phyloP scores from a whole-genome alignment of 2,329 filamentous ascomycete species.

The Trichoderma sp. region DNA sequence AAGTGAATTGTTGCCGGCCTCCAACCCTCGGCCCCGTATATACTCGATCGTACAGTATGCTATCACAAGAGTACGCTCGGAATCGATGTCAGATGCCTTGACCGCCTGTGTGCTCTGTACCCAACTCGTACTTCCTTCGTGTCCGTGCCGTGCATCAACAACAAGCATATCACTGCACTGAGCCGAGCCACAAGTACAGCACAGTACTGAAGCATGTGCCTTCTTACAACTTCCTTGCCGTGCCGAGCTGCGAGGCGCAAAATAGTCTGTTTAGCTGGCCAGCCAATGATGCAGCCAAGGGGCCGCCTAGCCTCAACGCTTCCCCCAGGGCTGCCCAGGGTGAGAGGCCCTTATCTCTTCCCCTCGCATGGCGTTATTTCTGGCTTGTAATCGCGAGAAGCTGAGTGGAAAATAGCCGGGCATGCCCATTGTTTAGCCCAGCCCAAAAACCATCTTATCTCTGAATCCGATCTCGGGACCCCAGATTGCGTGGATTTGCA shows the following conservation, averaged over 20 bases:
- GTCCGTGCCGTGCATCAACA: not conserved
- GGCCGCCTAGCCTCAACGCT: not conserved
- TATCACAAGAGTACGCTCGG: not conserved
- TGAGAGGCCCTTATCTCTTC: slow-evolving; percentile 19
- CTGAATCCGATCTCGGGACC: slow-evolving; percentile 12
- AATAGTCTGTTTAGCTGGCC: slow-evolving; percentile 9
- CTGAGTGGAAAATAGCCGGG: not conserved
- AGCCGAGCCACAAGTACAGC: not conserved
- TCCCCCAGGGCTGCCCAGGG: not conserved
- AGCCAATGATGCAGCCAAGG: slow-evolving; percentile 14
- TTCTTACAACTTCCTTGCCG: not conserved
- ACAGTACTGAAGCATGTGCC: not conserved
- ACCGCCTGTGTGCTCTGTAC: not conserved
- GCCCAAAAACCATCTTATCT: not conserved
- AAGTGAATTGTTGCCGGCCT: not conserved
- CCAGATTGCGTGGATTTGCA: not conserved
- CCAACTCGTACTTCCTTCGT: not conserved
- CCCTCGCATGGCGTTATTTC: slow-evolving; percentile 20
- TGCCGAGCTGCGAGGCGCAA: slow-evolving; percentile 15
- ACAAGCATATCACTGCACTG: no score
- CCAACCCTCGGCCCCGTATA: not conserved
- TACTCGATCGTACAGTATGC: not conserved
- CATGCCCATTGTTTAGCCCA: not conserved
- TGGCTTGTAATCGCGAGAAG: slow-evolving; percentile 13
- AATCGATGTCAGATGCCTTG: not conserved